Base-by-base conservation (phyloP, 202 grass and related monocot species). In the Bolboschoenoplectus hybrid region DNA sequence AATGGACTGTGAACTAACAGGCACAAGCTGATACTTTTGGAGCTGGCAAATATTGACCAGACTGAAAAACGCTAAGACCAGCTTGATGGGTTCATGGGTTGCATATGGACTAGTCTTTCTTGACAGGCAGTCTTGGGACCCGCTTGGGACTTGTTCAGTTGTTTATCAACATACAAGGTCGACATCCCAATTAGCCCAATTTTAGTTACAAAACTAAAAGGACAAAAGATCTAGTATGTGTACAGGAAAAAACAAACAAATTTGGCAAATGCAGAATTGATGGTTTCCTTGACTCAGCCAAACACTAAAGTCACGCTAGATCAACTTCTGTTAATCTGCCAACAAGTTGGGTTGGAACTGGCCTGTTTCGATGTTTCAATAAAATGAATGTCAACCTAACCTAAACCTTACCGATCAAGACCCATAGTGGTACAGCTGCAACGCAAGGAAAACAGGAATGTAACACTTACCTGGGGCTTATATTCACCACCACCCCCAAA, bases 401-500 rank as follows among this genome's bases (percentile, higher is more conserved):
- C 17, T 16, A 68, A 67, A 51, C 34, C 62, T 83, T 26, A 17
- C 74, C 38, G 53, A 86, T 74, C 17, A 57, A 46, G 60, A 2
- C n/a, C 43, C 12, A 10, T 56, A 47, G 39, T 75, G 19, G 32
- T 64, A 75, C 16, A 67, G 26, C n/a, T 19, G 17, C 34, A 51
- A 39, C 47, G 65, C 57, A 89, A 80, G 2, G 12, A 81, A 74
- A 74, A 32, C 3, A 5, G 5, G n/a, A 49, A 63, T 70, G 10
- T 41, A 5, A 14, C 7, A 35, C 9, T 63, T 91, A 98, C 96
- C 96, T 98, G 96, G 41, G 93, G 89, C 82, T 91, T 85, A 78
- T 98, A 98, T 90, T 95, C 91, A 0, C 96, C 96, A 0, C 96
- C 96, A 0, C 96, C 90, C 71, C 93, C 96, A 36, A 65, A 88